Evolutionary conservation across 441 rosid genomes (phyloP), one percentile per base, ranked within the genome.

Genomic region (Populus tomentosa): DNA sequence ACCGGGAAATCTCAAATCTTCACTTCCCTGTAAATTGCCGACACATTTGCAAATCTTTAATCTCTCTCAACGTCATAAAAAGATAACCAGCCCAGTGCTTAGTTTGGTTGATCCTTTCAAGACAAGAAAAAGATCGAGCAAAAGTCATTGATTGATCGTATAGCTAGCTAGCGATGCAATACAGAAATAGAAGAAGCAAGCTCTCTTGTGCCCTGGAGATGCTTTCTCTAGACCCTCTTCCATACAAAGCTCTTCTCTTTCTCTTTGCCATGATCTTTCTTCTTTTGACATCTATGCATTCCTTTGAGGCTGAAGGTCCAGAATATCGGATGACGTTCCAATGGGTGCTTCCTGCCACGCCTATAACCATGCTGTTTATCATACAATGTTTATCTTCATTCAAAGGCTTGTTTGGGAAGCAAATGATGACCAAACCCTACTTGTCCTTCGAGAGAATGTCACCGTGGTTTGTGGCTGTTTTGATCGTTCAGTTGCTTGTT

Each of bases 401-500:
- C 10, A 53, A 32, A 32, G 30, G 30, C 42, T 10, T 32, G 20
- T 46, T 32, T 21, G n/a, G 38, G 24, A 24, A 9, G 67, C 46
- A 16, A 10, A 2, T 56, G 63, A 1, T 5, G 26, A 5, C 36
- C 30, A 18, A 11, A 0, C 26, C 50, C 50, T 71, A 21, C 46
- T 10, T 13, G 30, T 62, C 67, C 20, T 72, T n/a, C 4, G 56
- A 38, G 21, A 68, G 71, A 30, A 3, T 32, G 9, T 67, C 78
- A n/a, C 72, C 78, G 32, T 75, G 72, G 78, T 8, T 67, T 67
- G 53, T 67, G 5, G 72, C n/a, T 20, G 78, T 32, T 42, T n/a
- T 67, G 72, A 66, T 75, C 64, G 32, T 75, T 30, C 72, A 28
- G 67, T 67, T 75, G 35, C 78, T 75, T 67, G 66, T 67, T 10